Conservation (phyloP, 139 green algal genomes). For the Mychonastes homosphaera region DNA sequence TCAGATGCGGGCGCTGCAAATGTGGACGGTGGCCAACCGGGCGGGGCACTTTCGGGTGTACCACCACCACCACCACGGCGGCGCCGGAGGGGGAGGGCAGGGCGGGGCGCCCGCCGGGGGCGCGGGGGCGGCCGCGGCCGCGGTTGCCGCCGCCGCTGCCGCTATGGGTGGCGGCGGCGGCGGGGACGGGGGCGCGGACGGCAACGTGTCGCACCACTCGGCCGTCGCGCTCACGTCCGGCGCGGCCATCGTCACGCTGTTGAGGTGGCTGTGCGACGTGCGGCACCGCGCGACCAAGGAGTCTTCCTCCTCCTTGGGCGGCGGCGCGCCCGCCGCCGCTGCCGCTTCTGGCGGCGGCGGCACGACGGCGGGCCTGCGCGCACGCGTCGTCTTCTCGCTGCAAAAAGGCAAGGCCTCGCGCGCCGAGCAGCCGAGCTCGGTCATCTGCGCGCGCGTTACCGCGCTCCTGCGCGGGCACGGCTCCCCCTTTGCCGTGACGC, state of each 20-base stretch:
- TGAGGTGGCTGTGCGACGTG: constrained; percentile 47
- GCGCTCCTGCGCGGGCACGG: constrained; percentile 28
- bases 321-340: background rate
- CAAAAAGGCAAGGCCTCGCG: constrained; percentile 3
- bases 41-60: constrained; percentile 34
- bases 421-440: constrained; percentile 20
- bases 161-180: no score
- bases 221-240: constrained; percentile 39
- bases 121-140: no score
- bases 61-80: background rate
- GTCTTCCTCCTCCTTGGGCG: background rate
- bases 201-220: constrained; percentile 33
- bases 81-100: no score
- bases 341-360: background rate
- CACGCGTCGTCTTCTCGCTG: background rate
- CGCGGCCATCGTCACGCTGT: constrained; percentile 36
- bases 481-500: constrained; percentile 31
- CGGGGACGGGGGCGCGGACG: no score
- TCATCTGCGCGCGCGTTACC: constrained; percentile 19
- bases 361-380: background rate
- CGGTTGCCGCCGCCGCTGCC: no score
- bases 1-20: constrained; percentile 40
- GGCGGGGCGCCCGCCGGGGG: no score
- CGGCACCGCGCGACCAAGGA: constrained; percentile 12
- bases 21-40: constrained; percentile 47